These are phyloP conservation scores for Anthostomella pinea DNA, from an alignment of 2,329 filamentous ascomycete species.

Conservation along the genomic window DNA sequence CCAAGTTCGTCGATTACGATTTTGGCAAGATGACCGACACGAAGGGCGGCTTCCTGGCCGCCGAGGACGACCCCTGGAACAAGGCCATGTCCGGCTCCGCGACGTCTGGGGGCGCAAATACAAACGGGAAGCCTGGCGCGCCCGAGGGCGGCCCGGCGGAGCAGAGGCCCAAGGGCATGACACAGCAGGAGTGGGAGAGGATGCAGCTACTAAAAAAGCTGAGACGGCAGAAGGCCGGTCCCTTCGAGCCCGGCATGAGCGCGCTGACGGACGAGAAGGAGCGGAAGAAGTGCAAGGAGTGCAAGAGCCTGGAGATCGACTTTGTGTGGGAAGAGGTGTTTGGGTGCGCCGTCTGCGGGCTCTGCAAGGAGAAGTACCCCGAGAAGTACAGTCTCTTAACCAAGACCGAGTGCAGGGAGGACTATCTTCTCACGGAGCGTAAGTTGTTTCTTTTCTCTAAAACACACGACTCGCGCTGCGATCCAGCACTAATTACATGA, in stretches of 20 bases:
- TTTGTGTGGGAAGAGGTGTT: constrained; percentile 93
- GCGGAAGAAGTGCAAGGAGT: constrained; percentile 79
- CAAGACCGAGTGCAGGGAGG: constrained; percentile 93
- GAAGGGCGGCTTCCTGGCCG: constrained; percentile 90
- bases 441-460: constrained; percentile 35
- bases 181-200: constrained; percentile 85
- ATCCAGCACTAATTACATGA: too few relatives aligned
- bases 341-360: constrained; percentile 68
- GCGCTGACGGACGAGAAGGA: constrained; percentile 61
- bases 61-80: constrained; percentile 88
- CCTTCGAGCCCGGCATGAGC: constrained; percentile 86
- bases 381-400: constrained; percentile 95
- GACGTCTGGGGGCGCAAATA: constrained; percentile 15
- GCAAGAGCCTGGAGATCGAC: constrained; percentile 81
- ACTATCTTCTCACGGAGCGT: constrained; percentile 93
- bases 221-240: constrained; percentile 70
- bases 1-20: constrained; percentile 95
- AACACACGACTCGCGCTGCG: too few relatives aligned
- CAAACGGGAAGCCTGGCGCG: constrained; percentile 34
- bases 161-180: constrained; percentile 83
- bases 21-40: constrained; percentile 98
- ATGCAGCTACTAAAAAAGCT: constrained; percentile 72
- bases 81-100: constrained; percentile 62
- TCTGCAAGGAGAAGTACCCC: constrained; percentile 84
- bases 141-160: constrained; percentile 41